Conservation (phyloP, 2,329 filamentous ascomycete genomes). For the Aspergillus sp. region DNA sequence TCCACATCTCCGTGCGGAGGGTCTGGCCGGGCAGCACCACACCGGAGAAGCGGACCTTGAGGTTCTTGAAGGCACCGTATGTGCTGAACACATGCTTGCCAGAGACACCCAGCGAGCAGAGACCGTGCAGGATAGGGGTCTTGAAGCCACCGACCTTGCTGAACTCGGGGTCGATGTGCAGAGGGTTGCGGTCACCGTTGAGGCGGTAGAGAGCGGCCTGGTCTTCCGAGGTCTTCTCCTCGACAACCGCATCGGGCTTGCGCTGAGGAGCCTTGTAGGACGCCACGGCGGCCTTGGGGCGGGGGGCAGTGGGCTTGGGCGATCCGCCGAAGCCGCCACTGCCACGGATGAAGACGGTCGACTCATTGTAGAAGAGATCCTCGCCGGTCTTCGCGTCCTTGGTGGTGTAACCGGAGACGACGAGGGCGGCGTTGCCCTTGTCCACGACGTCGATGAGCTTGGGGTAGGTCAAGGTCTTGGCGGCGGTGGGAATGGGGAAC, state of each 20-base stretch:
- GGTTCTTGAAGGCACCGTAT: slow-evolving; percentile 81
- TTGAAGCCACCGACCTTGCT: slow-evolving; percentile 95
- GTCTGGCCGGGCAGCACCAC: slow-evolving; percentile 85
- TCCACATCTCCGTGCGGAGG: slow-evolving; percentile 94
- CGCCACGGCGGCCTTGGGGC: slow-evolving; percentile 78
- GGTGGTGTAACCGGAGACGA: slow-evolving; percentile 78
- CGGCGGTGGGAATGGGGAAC: slow-evolving; percentile 85
- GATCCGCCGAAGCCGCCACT: slow-evolving; percentile 87
- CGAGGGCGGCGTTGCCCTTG: slow-evolving; percentile 86
- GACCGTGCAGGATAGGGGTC: slow-evolving; percentile 90
- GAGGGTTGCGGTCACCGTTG: slow-evolving; percentile 91
- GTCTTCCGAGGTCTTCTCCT: slow-evolving; percentile 83
- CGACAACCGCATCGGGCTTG: slow-evolving; percentile 75
- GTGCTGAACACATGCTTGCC: slow-evolving; percentile 86
- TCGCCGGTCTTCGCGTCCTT: slow-evolving; percentile 82
- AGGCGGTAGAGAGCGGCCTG: slow-evolving; percentile 93
- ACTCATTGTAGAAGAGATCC: slow-evolving; percentile 95
- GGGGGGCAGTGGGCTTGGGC: slow-evolving; percentile 64
- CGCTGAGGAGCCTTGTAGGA: slow-evolving; percentile 77
- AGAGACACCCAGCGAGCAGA: slow-evolving; percentile 90
- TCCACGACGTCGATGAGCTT: slow-evolving; percentile 92
- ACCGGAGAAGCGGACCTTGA: slow-evolving; percentile 90
- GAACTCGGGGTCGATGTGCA: slow-evolving; percentile 93
- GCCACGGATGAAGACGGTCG: slow-evolving; percentile 87
- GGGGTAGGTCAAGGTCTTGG: slow-evolving; percentile 71